Percentiles rank a stretch among this genome's conserved stretches.
Conservation (phyloP, 176 grass and related monocot genomes). For the Hsuehochloa calcarea region DNA sequence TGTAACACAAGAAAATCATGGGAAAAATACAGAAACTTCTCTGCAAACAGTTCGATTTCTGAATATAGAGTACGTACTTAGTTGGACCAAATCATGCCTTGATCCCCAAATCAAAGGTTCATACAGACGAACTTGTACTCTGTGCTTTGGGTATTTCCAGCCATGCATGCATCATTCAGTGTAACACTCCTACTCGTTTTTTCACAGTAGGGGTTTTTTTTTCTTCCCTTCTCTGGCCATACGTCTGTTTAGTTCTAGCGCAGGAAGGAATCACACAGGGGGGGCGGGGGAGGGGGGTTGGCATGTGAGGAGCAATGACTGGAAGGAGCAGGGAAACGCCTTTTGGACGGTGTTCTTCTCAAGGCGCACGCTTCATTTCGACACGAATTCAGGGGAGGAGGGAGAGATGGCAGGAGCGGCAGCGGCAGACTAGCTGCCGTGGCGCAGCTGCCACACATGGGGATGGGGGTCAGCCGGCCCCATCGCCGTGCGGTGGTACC, state of each 20-base stretch:
- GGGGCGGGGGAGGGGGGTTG: background rate
- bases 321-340: background rate
- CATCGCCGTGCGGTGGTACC: background rate
- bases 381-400: constrained; percentile 44
- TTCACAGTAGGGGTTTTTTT: background rate
- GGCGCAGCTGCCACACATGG: constrained; percentile 36
- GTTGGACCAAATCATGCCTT: too few species aligned
- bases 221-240: background rate
- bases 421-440: background rate
- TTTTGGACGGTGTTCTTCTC: constrained; percentile 73
- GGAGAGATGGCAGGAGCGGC: background rate
- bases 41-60: too few species aligned
- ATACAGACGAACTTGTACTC: too few species aligned
- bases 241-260: background rate
- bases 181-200: background rate
- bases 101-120: too few species aligned
- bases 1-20: too few species aligned
- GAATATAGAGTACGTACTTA: too few species aligned
- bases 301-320: constrained; percentile 57
- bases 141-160: too few species aligned
- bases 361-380: constrained; percentile 72
- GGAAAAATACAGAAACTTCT: too few species aligned
- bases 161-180: too few species aligned
- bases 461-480: constrained; percentile 27
- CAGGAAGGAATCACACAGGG: too few species aligned